Conservation (phyloP, 2,329 filamentous ascomycete species). For the Cyphellophora attinorum region DNA sequence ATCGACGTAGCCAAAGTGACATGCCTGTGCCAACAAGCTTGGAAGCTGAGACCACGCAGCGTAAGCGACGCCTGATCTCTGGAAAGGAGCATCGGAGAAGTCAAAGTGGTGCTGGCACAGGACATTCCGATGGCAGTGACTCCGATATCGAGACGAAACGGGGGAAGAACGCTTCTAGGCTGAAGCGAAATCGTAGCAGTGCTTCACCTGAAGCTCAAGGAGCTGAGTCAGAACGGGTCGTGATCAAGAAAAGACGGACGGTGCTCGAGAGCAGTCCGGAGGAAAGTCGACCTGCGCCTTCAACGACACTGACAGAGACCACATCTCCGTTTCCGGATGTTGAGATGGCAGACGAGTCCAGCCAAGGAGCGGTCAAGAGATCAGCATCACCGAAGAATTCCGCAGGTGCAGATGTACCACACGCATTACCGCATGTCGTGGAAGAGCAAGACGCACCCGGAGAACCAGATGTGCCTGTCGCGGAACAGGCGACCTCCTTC, state of each 20-base stretch:
- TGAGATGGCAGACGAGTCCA: too few relatives aligned
- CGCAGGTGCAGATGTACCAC: too few relatives aligned
- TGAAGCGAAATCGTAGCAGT: conserved; percentile 34
- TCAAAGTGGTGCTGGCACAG: conserved; percentile 19
- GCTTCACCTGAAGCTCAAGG: conserved; percentile 17
- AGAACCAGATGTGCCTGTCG: conserved; percentile 5
- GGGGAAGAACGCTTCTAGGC: conserved; percentile 7
- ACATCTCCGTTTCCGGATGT: too few relatives aligned
- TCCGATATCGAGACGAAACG: conserved; percentile 5
- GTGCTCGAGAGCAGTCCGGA: conserved; percentile 30
- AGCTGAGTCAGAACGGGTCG: conserved; percentile 7
- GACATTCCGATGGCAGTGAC: conserved; percentile 11
- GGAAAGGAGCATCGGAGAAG: conserved; percentile 19
- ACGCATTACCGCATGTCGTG: too few relatives aligned
- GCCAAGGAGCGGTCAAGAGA: too few relatives aligned
- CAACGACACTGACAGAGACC: conserved; percentile 8
- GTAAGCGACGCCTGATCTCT: conserved; percentile 18
- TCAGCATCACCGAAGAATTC: too few relatives aligned
- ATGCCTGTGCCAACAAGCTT: conserved; percentile 10
- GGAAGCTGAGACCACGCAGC: conserved; percentile 14
- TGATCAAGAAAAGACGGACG: conserved; percentile 34
- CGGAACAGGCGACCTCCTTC: too few relatives aligned
- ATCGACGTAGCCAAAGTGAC: conserved; percentile 19
- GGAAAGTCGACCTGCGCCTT: conserved; percentile 15
- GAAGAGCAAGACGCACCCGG: conserved; percentile 7